Base-by-base conservation (phyloP, 352 stramenopile genomes). In the Hyaloperonospora brassicae region DNA sequence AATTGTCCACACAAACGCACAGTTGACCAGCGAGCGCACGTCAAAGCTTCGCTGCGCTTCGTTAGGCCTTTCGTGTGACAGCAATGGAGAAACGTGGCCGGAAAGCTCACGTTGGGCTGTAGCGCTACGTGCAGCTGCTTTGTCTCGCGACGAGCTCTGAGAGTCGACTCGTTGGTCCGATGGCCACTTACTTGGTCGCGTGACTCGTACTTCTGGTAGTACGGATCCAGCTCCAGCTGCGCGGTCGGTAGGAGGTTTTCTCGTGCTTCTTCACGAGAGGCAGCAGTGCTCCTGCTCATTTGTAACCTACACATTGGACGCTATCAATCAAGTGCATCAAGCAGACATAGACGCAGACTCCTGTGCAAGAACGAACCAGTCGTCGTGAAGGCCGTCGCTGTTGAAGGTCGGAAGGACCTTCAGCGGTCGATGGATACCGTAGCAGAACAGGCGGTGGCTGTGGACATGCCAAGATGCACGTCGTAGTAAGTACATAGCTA, bases 401-500 rank as follows among this genome's bases (percentile, higher is more conserved):
- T 89, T 89, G 27, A 87, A 70, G 2, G 74, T 85, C 34, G 73
- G 65, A 0, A 89, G 61, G 30, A 84, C 69, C 45, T 71, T 77
- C 3, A 83, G 54, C 8, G 79, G 79, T 1, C 76, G 64, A 35
- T 89, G 79, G 54, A 85, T 72, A 5, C 79, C 79, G 50, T 87
- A 89, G 61, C 79, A 89, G 41, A 76, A 79, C 23, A 69, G 74
- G 9, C 74, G 70, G 38, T 68, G 68, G 46, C 76, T 87, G 34
- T 11, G 1, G 4, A 44, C 8, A 59, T 35, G 30, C 11, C 27
- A 8, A 34, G 27, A 34, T 34, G 17, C 27, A 34, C 8, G 4
- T 4, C 27, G 8, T 34, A 34, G 27, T 34, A 4, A 34, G 27
- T 34, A 34, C 27, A 8, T 34, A 34, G 4, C 27, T 8, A 34